phyloP scores from a whole-genome alignment of 345 rosid genomes.

The Odontarrhena argentea region DNA sequence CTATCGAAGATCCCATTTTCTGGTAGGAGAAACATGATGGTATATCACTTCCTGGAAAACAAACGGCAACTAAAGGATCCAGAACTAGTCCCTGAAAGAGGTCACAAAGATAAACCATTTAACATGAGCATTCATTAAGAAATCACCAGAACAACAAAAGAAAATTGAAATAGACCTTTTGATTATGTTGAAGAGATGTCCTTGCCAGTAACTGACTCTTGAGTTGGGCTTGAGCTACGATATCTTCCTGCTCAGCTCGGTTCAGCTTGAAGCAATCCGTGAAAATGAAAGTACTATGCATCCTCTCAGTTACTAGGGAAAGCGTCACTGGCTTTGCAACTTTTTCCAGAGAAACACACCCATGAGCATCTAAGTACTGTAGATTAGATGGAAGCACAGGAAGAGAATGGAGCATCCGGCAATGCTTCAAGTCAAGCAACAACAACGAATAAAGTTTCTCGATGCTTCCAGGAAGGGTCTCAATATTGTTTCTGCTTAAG shows the following conservation, averaged over 20 bases:
- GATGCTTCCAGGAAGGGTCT: conserved; percentile 37
- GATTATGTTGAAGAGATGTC: conserved; percentile 22
- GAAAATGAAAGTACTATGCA: conserved; percentile 32
- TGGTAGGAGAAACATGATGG: conserved; percentile 36
- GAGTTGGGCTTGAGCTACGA: conserved; percentile 34
- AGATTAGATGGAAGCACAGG: conserved; percentile 35
- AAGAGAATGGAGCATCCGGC: conserved; percentile 25
- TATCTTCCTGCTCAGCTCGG: conserved; percentile 26
- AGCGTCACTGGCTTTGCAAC: conserved; percentile 15
- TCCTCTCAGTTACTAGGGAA: conserved; percentile 30
- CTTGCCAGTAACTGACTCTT: conserved; percentile 38
- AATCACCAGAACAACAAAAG: neutral
- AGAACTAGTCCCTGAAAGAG: conserved; percentile 31
- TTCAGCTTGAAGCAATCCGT: conserved; percentile 32
- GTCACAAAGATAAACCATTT: neutral
- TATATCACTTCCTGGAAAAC: conserved; percentile 36
- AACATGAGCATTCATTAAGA: neutral
- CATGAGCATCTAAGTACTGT: conserved; percentile 36
- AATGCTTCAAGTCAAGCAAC: conserved; percentile 40
- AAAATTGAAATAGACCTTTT: conserved; percentile 19
- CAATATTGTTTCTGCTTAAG: conserved; percentile 39
- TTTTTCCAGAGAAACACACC: conserved; percentile 36
- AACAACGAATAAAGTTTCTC: conserved; percentile 23
- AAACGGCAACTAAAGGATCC: conserved; percentile 32
- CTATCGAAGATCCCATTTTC: conserved; percentile 29